Conservation (phyloP, 352 stramenopile genomes). For the Phytopythium oedochilum region DNA sequence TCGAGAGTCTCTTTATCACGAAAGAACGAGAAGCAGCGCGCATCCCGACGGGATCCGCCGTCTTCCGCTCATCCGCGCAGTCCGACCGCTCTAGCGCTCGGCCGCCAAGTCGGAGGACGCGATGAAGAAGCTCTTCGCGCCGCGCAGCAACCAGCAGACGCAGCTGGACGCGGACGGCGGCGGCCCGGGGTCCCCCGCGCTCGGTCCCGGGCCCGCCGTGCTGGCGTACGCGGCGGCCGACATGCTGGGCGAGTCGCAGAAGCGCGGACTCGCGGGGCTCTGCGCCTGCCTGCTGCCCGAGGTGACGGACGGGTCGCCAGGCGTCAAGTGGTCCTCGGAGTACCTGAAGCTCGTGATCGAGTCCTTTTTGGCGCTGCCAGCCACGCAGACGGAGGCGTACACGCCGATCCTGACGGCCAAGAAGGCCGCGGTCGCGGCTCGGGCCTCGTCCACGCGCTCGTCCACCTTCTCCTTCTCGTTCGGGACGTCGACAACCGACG, state of each 20-base stretch:
- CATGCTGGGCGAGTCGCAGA: conserved; percentile 43
- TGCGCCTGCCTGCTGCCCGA: conserved; percentile 59
- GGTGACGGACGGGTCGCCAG: conserved; percentile 60
- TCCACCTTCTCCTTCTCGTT: not conserved
- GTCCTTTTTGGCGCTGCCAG: conserved; percentile 46
- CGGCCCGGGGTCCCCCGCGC: not conserved
- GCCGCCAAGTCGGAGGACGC: too few species aligned
- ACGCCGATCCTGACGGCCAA: conserved; percentile 60
- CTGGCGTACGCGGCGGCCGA: conserved; percentile 13
- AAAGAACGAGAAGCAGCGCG: too few species aligned
- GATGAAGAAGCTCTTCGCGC: conserved; percentile 31
- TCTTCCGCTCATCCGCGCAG: too few species aligned
- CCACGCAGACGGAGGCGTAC: conserved; percentile 55
- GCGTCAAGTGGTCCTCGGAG: conserved; percentile 48
- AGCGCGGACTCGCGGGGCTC: conserved; percentile 62
- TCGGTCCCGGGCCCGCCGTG: not conserved
- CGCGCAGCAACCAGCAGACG: conserved; percentile 4
- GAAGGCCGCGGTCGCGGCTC: conserved; percentile 13
- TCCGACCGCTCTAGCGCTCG: too few species aligned
- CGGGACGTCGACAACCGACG: conserved; percentile 2
- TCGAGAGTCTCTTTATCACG: too few species aligned
- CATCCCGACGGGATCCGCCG: too few species aligned
- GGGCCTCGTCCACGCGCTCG: conserved; percentile 12
- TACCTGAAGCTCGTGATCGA: conserved; percentile 68
- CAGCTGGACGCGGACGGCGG: not conserved